Base-by-base conservation (phyloP, 1,284 basidiomycete species). In the Kalmanozyma brasiliensis region DNA sequence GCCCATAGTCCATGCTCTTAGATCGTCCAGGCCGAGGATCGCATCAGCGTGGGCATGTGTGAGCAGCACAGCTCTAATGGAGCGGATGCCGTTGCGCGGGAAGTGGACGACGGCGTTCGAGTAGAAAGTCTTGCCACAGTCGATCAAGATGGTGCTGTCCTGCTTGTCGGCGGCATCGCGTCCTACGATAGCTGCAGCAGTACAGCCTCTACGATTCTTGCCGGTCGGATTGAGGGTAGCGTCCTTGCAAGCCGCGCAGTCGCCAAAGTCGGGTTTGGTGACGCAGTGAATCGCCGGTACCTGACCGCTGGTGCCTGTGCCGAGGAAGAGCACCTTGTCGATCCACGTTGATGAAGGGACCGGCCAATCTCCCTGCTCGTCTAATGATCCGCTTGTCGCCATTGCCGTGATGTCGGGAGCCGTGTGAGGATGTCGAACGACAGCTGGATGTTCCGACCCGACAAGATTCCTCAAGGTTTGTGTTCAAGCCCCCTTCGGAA, bases 1-100 rank as follows among this genome's bases (percentile, higher is more conserved):
- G 1, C 74, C 70, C 66, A 80, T 77, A 1, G 78, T 80, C 78
- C 78, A 80, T 14, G 76, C 73, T 35, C 79, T 51, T 11, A 81
- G 66, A 34, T 78, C 65, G 37, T 80, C 79, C 2, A 81, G 57
- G 8, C 79, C 79, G 4, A 78, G 60, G 16, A 81, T 73, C 10
- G 79, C 79, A 43, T 81, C 79, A 17, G 76, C 78, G 36, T 81
- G 79, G 3, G 67, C 76, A 34, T 81, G 79, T 11, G 79, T 81
- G 2, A 81, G 67, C 14, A 81, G 49, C 22, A 81, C 71, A 0
- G 76, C 79, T 23, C 73, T 59, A 26, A 81, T 76, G 13, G 60
- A 42, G 1, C 76, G 66, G 26, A 78, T 52, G 10, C 65, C 56
- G 23, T 79, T 49, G 16, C 26, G 36, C 2, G 69, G 61, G 37